Percentiles rank a stretch among this genome's conserved stretches.
These are phyloP conservation scores for Babjeviella inositovora DNA, from an alignment of 805 yeast genomes.

Conservation along the genomic window DNA sequence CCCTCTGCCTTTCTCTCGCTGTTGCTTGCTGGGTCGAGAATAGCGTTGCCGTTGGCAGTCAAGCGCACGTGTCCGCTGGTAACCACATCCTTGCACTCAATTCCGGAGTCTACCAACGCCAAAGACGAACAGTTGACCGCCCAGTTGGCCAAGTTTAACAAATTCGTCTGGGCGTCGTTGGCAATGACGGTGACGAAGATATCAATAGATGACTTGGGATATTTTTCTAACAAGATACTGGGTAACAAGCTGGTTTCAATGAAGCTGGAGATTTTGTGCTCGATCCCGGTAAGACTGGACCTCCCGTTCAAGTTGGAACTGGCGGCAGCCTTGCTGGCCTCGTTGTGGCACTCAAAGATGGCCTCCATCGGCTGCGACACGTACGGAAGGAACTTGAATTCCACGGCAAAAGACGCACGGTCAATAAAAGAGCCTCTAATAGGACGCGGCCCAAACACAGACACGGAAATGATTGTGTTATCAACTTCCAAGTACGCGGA, in stretches of 20 bases:
- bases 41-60: constrained; percentile 1
- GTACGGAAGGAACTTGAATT: constrained; percentile 35
- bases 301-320: constrained; percentile 9
- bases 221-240: constrained; percentile 43
- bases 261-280: constrained; percentile 30
- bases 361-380: constrained; percentile 19
- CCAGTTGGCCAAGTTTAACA: constrained; percentile 27
- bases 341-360: constrained; percentile 8
- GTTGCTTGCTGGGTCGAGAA: constrained; percentile 1
- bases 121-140: constrained; percentile 48
- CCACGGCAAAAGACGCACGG: constrained; percentile 50
- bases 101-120: constrained; percentile 75
- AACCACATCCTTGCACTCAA: constrained; percentile 66
- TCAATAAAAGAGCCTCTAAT: constrained; percentile 57
- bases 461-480: constrained; percentile 42
- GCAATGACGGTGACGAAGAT: constrained; percentile 56
- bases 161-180: constrained; percentile 11
- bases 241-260: constrained; percentile 34
- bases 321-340: constrained; percentile 5
- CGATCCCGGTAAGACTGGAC: constrained; percentile 16
- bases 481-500: constrained; percentile 67
- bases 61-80: constrained; percentile 36
- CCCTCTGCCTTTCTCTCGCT: constrained; percentile 1
- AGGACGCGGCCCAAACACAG: constrained; percentile 86
- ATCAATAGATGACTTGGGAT: constrained; percentile 85